phyloP scores from a whole-genome alignment of 331 rosid species.

The Cydonia oblonga region DNA sequence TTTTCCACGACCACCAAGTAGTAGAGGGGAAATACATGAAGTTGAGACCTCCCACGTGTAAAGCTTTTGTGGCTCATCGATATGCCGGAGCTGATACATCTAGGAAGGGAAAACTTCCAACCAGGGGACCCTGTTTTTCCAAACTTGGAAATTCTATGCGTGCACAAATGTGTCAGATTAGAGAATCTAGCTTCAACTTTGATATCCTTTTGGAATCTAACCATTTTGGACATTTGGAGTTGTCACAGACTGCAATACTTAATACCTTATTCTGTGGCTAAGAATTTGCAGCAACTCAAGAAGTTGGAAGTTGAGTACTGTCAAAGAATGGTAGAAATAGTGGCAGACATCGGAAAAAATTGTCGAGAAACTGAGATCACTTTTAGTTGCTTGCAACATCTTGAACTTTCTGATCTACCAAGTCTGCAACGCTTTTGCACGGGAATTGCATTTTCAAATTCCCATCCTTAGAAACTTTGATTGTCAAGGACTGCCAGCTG shows the following conservation, averaged over 20 bases:
- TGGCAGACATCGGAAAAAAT: not conserved
- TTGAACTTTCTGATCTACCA: not conserved
- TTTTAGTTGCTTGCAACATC: not conserved
- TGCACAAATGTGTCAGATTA: not conserved
- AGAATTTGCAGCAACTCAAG: not conserved
- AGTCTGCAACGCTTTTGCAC: not conserved
- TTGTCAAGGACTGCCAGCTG: fast-evolving
- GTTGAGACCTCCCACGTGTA: not conserved
- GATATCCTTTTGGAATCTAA: not conserved
- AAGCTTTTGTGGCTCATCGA: fast-evolving
- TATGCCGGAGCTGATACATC: not conserved
- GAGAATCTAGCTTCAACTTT: not conserved
- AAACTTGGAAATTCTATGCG: not conserved
- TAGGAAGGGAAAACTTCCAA: not conserved
- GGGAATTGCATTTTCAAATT: not conserved
- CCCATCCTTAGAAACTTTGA: not conserved
- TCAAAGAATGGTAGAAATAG: not conserved
- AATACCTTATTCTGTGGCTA: not conserved
- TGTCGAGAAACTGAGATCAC: not conserved
- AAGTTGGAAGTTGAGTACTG: fast-evolving
- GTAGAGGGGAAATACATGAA: not conserved
- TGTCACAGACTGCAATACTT: not conserved
- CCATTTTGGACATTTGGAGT: fast-evolving
- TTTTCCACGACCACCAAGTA: not conserved
- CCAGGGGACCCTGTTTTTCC: not conserved